These are phyloP conservation scores for Ophiognomonia clavigignenti-juglandacearum DNA, from an alignment of 2,329 filamentous ascomycete species.

Conservation along the genomic window DNA sequence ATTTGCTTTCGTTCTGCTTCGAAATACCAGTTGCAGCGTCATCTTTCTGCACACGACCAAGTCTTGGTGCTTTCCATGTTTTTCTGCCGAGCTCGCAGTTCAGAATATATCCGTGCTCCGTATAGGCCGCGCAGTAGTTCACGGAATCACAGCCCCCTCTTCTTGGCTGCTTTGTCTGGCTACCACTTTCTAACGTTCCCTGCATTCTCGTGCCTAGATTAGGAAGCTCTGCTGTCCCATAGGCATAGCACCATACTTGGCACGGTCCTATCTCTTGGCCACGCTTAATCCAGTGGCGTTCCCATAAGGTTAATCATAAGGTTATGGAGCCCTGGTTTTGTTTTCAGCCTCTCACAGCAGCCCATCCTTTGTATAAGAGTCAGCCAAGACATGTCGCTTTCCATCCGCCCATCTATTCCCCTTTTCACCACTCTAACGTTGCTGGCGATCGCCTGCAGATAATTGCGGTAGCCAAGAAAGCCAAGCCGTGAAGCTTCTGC, in stretches of 20 bases:
- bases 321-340: no score
- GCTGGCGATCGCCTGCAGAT: not conserved
- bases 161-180: no score
- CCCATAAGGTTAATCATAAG: no score
- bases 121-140: not conserved
- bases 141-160: not conserved
- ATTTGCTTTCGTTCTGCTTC: not conserved
- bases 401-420: no score
- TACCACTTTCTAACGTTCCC: not conserved
- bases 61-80: no score
- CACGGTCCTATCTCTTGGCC: not conserved
- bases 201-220: not conserved
- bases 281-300: not conserved
- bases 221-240: not conserved
- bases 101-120: not conserved
- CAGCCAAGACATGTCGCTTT: no score
- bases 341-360: no score
- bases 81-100: no score
- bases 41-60: no score
- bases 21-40: not conserved
- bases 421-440: no score
- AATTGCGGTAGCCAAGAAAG: conserved; percentile 6
- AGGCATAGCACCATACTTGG: not conserved
- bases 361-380: no score
- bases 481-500: not conserved